Conservation (phyloP, 129 eudicot genomes). For the Kitagawia praeruptora region DNA sequence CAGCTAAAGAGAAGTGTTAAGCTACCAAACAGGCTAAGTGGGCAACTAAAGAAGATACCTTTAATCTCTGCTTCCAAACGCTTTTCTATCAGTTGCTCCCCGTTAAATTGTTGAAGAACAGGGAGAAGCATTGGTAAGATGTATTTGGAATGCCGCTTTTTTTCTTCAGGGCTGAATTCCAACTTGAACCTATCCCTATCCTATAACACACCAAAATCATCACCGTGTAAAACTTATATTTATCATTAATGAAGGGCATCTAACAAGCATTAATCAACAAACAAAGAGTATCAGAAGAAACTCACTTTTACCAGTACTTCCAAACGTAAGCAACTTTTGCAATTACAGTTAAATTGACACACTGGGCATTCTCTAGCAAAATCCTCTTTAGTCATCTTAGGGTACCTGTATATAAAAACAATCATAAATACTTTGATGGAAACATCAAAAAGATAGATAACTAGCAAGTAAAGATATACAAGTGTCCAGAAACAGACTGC, state of each 20-base stretch:
- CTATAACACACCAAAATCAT: constrained; percentile 21
- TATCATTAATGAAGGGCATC: not conserved
- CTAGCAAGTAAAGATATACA: not conserved
- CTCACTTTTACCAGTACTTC: constrained; percentile 33
- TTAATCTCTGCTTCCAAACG: constrained; percentile 53
- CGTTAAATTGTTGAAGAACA: constrained; percentile 38
- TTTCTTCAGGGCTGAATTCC: constrained; percentile 27
- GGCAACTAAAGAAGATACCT: constrained; percentile 26
- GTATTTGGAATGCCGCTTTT: constrained; percentile 36
- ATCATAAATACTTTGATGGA: not conserved
- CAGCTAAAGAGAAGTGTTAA: not conserved
- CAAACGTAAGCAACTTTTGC: constrained; percentile 70
- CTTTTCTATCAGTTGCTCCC: constrained; percentile 54
- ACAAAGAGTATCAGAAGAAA: not conserved
- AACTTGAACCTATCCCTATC: constrained; percentile 21
- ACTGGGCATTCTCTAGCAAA: constrained; percentile 73
- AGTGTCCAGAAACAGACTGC: not conserved
- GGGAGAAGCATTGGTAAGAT: constrained; percentile 52
- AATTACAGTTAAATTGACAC: constrained; percentile 71
- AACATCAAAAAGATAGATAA: not conserved
- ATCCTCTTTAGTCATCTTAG: constrained; percentile 45
- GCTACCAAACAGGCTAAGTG: not conserved
- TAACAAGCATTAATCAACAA: not conserved
- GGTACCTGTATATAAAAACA: constrained; percentile 47
- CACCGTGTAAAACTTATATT: not conserved